Base-by-base conservation (phyloP, 345 rosid genomes). In the Iberis pinnata region DNA sequence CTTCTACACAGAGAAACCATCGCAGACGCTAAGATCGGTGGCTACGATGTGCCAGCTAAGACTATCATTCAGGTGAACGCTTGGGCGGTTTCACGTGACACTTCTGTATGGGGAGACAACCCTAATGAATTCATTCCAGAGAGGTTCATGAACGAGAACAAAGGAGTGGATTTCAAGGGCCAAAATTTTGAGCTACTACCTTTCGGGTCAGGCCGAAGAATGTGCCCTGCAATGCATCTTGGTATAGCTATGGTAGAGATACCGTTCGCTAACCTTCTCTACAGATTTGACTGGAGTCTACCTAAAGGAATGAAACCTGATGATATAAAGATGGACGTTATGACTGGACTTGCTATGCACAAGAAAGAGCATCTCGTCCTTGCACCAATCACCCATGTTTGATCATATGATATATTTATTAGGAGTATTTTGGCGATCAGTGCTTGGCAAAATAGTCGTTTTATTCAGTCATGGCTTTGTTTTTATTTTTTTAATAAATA, bases 311-410 rank as follows among this genome's bases (percentile, higher is more conserved):
- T 29, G 27, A 63, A 63, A 29, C 68, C 61, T 5, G 68, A 63
- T 12, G 68, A 63, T 41, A 46, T 63, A 54, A 63, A 63, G 51
- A 57, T 58, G 76, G 70, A 65, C 12, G 68, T 63, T 42, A 63
- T 63, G 68, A 63, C 68, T 3, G 68, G 68, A 63, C 68, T 63
- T 14, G 61, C 68, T 39, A 63, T 63, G 68, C 68, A 63, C 46
- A 63, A 63, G 55, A 63, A 63, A 63, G 68, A 63, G 6, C 68
- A 63, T 33, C 68, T 63, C 6, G 49, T 54, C 14, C 55, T 63
- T 54, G 43, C 35, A 38, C 68, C 68, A 39, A 54, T 11, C 38
- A 53, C 6, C 13, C 39, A 63, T 33, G 13, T 53, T 17, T 53
- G 53, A 54, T 63, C 46, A n/a, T 37, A 18, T 3, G 14, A 3